These are phyloP conservation scores for Anaeramoeba flamelloides DNA, from an alignment of 78 protist species.

Conservation along the genomic window DNA sequence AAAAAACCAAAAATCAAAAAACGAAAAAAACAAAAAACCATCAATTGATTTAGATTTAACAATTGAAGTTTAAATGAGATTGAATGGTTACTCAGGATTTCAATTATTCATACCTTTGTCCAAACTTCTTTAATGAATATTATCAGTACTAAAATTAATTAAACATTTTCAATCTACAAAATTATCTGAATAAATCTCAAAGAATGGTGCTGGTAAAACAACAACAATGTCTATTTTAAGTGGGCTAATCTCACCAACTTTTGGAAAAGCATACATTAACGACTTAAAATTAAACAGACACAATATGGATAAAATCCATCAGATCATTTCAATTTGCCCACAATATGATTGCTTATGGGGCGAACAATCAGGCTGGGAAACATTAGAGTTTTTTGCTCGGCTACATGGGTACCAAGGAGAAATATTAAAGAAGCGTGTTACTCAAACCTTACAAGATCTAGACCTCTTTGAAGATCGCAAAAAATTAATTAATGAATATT, in stretches of 20 bases:
- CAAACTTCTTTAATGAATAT: too few relatives aligned
- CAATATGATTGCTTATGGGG: background rate
- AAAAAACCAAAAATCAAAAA: too few relatives aligned
- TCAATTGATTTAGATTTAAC: too few relatives aligned
- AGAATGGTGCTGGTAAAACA: background rate
- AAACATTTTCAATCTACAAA: too few relatives aligned
- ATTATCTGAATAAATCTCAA: too few relatives aligned
- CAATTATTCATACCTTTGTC: too few relatives aligned
- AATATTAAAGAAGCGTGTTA: background rate
- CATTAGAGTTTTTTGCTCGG: background rate
- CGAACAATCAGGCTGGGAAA: background rate
- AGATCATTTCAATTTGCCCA: background rate
- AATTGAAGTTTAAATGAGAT: too few relatives aligned
- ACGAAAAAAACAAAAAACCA: too few relatives aligned
- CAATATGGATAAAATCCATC: background rate
- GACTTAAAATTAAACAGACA: background rate
- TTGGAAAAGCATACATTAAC: background rate
- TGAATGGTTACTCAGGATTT: too few relatives aligned
- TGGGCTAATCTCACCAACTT: background rate
- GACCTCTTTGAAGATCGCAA: background rate
- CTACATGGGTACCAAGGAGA: background rate
- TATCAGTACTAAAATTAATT: too few relatives aligned
- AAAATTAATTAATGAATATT: background rate
- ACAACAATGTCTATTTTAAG: background rate
- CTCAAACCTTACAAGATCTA: background rate